These are phyloP conservation scores for Pestalotiopsis sp. DNA, from an alignment of 2,329 filamentous ascomycete genomes.

Conservation along the genomic window DNA sequence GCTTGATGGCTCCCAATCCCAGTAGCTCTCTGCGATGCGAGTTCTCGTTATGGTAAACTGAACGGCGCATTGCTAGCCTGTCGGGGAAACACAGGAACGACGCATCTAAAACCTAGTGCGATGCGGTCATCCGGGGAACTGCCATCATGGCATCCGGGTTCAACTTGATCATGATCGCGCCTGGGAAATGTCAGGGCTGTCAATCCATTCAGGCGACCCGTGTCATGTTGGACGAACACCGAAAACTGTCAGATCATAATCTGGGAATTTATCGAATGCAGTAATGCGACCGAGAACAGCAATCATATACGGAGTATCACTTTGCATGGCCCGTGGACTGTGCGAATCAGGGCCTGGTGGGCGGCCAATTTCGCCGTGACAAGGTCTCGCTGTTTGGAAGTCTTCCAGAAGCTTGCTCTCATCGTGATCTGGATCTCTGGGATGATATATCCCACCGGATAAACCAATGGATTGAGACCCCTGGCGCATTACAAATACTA, in stretches of 20 bases:
- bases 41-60: background rate
- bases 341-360: background rate
- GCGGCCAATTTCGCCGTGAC: background rate
- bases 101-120: background rate
- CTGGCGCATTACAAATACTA: background rate
- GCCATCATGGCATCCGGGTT: background rate
- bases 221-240: background rate
- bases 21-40: background rate
- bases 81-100: background rate
- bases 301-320: background rate
- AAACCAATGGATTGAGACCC: background rate
- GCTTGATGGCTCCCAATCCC: background rate
- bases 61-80: background rate
- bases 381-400: background rate
- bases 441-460: background rate
- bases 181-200: background rate
- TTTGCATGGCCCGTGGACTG: background rate
- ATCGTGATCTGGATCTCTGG: background rate
- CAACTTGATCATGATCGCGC: background rate
- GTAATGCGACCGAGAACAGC: background rate
- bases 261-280: background rate
- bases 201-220: background rate
- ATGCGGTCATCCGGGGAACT: background rate
- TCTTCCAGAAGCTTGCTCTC: background rate
- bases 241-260: background rate